A percentile compares a stretch with the other conserved stretches of the same genome.
These are phyloP conservation scores for Melanopsichium pennsylvanicum DNA, from an alignment of 1,284 basidiomycete species.

Conservation along the genomic window DNA sequence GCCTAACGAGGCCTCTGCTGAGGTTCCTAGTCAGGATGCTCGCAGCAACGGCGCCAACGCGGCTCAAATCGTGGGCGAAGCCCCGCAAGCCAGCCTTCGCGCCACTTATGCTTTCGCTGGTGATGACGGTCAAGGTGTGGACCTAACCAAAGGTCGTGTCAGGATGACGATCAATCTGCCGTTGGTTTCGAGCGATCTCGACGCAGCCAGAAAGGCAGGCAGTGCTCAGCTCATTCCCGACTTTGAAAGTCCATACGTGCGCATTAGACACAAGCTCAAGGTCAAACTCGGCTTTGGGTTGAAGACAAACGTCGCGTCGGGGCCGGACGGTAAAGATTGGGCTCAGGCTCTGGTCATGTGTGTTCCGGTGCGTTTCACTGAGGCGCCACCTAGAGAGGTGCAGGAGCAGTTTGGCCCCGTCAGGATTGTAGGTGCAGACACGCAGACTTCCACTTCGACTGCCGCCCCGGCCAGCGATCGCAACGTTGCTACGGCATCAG, in stretches of 20 bases:
- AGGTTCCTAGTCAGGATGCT: not conserved
- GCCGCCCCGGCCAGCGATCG: not conserved
- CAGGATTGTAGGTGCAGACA: not conserved
- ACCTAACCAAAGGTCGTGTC: slow-evolving; percentile 55
- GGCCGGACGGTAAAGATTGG: slow-evolving; percentile 46
- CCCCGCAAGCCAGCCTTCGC: slow-evolving; percentile 27
- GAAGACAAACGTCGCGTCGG: slow-evolving; percentile 26
- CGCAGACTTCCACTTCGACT: not conserved
- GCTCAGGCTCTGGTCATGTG: slow-evolving; percentile 63
- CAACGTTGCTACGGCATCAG: not conserved
- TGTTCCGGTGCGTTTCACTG: slow-evolving; percentile 64
- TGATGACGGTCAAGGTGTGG: slow-evolving; percentile 59
- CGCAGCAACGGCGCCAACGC: slow-evolving; percentile 1
- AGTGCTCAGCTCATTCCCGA: slow-evolving; percentile 59
- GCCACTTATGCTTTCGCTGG: slow-evolving; percentile 62
- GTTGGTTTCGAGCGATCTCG: slow-evolving; percentile 42
- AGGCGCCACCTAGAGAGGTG: slow-evolving; percentile 60
- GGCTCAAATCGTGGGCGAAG: not conserved
- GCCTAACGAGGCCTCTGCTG: slow-evolving; percentile 15
- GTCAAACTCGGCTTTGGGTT: slow-evolving; percentile 64
- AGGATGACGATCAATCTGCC: slow-evolving; percentile 65
- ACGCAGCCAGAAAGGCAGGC: slow-evolving; percentile 29
- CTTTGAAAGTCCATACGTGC: slow-evolving; percentile 62
- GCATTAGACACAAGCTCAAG: slow-evolving; percentile 64
- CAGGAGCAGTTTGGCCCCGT: slow-evolving; percentile 59